Evolutionary conservation across 1,284 basidiomycete species (phyloP).

Genomic region (Xanthoconium separans): DNA sequence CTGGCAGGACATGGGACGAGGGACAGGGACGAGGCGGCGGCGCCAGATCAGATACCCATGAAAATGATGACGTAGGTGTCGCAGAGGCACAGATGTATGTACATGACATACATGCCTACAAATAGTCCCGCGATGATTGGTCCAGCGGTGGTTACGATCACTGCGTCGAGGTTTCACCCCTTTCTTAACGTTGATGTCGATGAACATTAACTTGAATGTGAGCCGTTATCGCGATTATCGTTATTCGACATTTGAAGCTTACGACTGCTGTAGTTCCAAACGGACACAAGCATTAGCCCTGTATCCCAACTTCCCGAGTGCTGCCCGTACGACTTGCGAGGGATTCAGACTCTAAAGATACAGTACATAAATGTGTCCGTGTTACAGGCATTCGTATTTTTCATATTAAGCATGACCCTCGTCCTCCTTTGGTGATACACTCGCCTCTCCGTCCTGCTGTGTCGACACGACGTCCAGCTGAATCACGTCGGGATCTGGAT

Average conservation of each 20-base stretch:
- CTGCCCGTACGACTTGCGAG: too few relatives aligned
- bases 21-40: neutral
- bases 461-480: neutral
- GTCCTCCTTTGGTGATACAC: neutral
- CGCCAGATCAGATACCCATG: neutral
- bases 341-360: too few relatives aligned
- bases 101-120: conserved; percentile 1
- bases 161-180: neutral
- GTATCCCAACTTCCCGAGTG: too few relatives aligned
- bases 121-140: neutral
- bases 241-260: too few relatives aligned
- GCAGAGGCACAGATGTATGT: neutral
- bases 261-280: too few relatives aligned
- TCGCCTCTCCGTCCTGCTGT: neutral
- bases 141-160: neutral
- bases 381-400: too few relatives aligned
- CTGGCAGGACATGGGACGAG: neutral
- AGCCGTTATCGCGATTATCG: too few relatives aligned
- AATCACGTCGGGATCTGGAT: neutral
- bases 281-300: too few relatives aligned
- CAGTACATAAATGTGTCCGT: too few relatives aligned
- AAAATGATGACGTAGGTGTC: neutral
- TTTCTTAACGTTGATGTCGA: too few relatives aligned
- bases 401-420: too few relatives aligned
- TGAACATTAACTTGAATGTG: too few relatives aligned